phyloP scores from a whole-genome alignment of 73 alveolate species.

The Tetrahymena borealis region DNA sequence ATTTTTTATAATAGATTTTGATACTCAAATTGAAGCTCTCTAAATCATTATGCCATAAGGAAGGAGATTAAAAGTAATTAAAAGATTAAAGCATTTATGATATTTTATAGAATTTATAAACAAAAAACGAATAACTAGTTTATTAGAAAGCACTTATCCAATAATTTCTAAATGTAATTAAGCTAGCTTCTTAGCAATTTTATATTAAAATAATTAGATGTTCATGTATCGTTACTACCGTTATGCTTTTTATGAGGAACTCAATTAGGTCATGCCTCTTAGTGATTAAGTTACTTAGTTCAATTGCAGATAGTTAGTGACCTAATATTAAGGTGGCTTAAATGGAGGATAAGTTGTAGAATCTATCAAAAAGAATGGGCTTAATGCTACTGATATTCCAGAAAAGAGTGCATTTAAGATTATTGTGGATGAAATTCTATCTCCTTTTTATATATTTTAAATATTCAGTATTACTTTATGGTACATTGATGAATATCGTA shows the following conservation, averaged over 20 bases:
- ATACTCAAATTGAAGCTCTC: neutral
- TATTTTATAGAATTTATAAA: neutral
- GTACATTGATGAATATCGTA: slow-evolving; percentile 19
- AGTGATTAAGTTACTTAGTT: neutral
- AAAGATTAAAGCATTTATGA: neutral
- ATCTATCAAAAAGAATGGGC: slow-evolving; percentile 11
- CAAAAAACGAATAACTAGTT: neutral
- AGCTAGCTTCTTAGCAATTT: no score
- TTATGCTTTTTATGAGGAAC: neutral
- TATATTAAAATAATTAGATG: no score
- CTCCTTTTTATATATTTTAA: slow-evolving; percentile 35
- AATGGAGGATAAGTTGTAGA: neutral
- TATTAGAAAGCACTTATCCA: no score
- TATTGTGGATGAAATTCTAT: slow-evolving; percentile 29
- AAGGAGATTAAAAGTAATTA: neutral
- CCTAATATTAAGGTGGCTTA: neutral
- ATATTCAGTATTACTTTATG: slow-evolving; percentile 8
- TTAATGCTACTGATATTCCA: slow-evolving; percentile 31
- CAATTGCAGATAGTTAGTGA: neutral
- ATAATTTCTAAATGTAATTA: no score
- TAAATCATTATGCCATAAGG: neutral
- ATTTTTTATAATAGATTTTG: neutral
- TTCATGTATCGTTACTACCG: neutral
- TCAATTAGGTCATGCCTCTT: neutral
- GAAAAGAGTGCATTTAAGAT: slow-evolving; percentile 18